Conservation (phyloP, 169 alveolate species). For the Plasmodium sp. region DNA sequence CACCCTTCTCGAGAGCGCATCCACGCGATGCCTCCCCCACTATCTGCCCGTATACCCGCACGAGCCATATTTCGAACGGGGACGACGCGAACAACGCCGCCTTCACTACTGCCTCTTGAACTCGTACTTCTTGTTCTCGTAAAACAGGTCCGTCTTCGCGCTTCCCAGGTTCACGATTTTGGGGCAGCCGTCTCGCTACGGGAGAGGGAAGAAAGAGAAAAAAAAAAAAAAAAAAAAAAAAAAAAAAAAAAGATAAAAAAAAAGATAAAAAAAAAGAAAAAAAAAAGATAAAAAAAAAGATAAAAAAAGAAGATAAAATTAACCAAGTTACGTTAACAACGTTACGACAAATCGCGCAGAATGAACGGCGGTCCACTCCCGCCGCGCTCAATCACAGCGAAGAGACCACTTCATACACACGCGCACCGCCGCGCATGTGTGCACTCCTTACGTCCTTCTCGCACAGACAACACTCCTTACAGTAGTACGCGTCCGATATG, state of each 20-base stretch:
- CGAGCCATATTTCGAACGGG: background rate
- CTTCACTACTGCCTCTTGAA: slow-evolving; percentile 75
- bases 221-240: background rate
- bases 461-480: slow-evolving; percentile 97
- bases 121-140: slow-evolving; percentile 96
- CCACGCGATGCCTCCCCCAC: background rate
- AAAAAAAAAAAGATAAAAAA: background rate
- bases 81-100: background rate
- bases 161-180: slow-evolving; percentile 98
- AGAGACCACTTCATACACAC: background rate
- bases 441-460: slow-evolving; percentile 95
- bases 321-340: background rate
- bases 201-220: background rate
- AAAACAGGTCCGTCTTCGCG: slow-evolving; percentile 98
- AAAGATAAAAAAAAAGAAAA: background rate
- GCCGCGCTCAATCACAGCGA: background rate
- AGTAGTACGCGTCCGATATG: slow-evolving; percentile 98
- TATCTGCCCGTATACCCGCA: background rate
- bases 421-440: background rate
- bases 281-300: background rate
- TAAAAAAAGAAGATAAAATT: background rate
- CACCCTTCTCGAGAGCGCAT: background rate
- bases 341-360: too few relatives aligned
- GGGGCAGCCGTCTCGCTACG: slow-evolving; percentile 98
- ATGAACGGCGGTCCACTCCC: background rate